A percentile compares a stretch with the other conserved stretches of the same genome.
Conservation (phyloP, 2,329 filamentous ascomycete genomes). For the Diaporthe australafricana region DNA sequence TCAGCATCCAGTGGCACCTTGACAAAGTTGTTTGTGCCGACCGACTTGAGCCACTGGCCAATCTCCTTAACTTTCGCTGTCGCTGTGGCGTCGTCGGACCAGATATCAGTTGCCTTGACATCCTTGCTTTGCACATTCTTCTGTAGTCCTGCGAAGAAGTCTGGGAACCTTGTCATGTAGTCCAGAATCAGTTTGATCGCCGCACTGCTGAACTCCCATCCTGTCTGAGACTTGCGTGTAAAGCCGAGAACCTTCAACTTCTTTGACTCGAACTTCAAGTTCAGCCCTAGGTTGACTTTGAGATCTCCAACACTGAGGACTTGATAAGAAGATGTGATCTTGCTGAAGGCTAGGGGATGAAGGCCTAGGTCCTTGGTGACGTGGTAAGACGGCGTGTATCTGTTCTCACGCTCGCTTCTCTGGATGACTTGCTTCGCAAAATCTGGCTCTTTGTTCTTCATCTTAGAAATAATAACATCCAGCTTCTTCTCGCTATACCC, state of each 20-base stretch:
- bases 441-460: constrained; percentile 80
- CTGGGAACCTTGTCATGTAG: constrained; percentile 95
- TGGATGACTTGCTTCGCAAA: constrained; percentile 82
- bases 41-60: constrained; percentile 88
- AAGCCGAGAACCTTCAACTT: constrained; percentile 97
- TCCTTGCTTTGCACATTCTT: constrained; percentile 87
- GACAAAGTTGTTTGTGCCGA: constrained; percentile 93
- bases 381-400: constrained; percentile 88
- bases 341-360: constrained; percentile 90
- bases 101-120: constrained; percentile 87
- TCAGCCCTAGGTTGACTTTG: constrained; percentile 90
- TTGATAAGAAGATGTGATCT: constrained; percentile 94
- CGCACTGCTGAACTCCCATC: constrained; percentile 95
- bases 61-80: constrained; percentile 92
- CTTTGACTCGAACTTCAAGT: constrained; percentile 95
- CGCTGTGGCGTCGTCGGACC: constrained; percentile 77
- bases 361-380: constrained; percentile 85
- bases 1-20: constrained; percentile 96
- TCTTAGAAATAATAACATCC: constrained; percentile 80
- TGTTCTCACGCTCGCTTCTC: constrained; percentile 75
- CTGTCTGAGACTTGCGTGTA: constrained; percentile 84
- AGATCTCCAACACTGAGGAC: constrained; percentile 82
- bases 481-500: constrained; percentile 81
- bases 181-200: constrained; percentile 83
- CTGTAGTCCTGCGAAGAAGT: constrained; percentile 92